Conservation (phyloP, 805 yeast species). For the Candida tallmaniae region DNA sequence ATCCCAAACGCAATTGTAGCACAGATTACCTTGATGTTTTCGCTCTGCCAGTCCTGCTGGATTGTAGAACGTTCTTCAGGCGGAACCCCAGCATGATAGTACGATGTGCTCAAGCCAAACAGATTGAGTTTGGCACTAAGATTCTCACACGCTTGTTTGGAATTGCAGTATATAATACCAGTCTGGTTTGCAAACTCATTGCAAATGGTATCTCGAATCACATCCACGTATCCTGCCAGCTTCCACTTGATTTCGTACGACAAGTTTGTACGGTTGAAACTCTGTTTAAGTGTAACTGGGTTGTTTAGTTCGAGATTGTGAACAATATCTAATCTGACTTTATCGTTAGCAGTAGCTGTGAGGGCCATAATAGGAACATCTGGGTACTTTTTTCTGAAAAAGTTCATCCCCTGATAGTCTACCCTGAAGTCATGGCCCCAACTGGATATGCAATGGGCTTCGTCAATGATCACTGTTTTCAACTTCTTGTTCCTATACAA, state of each 20-base stretch:
- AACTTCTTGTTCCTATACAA: slow-evolving; percentile 53
- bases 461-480: slow-evolving; percentile 91
- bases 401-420: slow-evolving; percentile 78
- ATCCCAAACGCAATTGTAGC: slow-evolving; percentile 98
- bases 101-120: slow-evolving; percentile 64
- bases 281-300: slow-evolving; percentile 73
- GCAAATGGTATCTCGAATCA: slow-evolving; percentile 54
- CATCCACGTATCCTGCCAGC: slow-evolving; percentile 49
- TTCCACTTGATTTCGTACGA: slow-evolving; percentile 75
- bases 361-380: slow-evolving; percentile 89
- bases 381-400: slow-evolving; percentile 70
- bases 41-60: slow-evolving; percentile 82
- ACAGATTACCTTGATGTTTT: slow-evolving; percentile 71
- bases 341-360: slow-evolving; percentile 95
- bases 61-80: slow-evolving; percentile 65
- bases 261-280: slow-evolving; percentile 86
- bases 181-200: slow-evolving; percentile 52
- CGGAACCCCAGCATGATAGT: slow-evolving; percentile 93
- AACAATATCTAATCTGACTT: slow-evolving; percentile 80
- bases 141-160: slow-evolving; percentile 83
- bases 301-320: slow-evolving; percentile 63
- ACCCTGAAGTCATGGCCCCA: slow-evolving; percentile 99
- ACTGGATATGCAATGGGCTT: slow-evolving; percentile 95
- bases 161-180: slow-evolving; percentile 92
- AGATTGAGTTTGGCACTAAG: slow-evolving; percentile 57